Base-by-base conservation (phyloP, 768 basidiomycete species). In the Tricholoma flavovirens region DNA sequence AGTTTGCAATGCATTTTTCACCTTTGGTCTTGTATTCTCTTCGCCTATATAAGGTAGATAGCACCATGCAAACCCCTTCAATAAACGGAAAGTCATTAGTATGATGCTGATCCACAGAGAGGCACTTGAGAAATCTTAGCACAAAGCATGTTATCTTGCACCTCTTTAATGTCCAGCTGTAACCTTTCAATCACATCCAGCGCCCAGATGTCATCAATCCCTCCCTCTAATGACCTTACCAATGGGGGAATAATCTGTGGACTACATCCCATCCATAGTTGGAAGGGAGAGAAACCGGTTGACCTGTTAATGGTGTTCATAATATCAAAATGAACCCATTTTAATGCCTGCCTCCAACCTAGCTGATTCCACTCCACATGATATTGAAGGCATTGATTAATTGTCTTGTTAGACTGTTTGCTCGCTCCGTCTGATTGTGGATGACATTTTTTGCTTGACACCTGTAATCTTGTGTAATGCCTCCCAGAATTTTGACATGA, bases 381-480 rank as follows among this genome's bases (percentile, higher is more conserved):
- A n/a, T n/a, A n/a, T n/a, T n/a, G n/a, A n/a, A n/a, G n/a, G n/a
- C n/a, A n/a, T n/a, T n/a, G n/a, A n/a, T n/a, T n/a, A n/a, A n/a
- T n/a, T n/a, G n/a, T n/a, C n/a, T n/a, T n/a, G n/a, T n/a, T n/a
- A n/a, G 40, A 42, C 15, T 12, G 12, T 15, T 38, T 2, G 17
- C 66, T 71, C 0, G 60, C 35, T 0, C 76, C 71, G 58, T 76
- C 69, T 0, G 69, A 72, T 54, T 76, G 65, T 0, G 72, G 74
- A 0, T 67, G 73, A 73, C 63, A 70, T 59, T 17, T 62, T 65
- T 0, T 70, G 19, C 12, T 58, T 35, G 9, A 54, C 17, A 4
- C 53, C 56, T 15, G 32, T 46, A 11, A 54, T n/a, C 19, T 53
- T 49, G 21, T 24, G 29, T 14, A 54, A 42, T 5, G n/a, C 40